These are phyloP conservation scores for Penicillium sp. DNA, from an alignment of 2,329 filamentous ascomycete genomes.

Conservation along the genomic window DNA sequence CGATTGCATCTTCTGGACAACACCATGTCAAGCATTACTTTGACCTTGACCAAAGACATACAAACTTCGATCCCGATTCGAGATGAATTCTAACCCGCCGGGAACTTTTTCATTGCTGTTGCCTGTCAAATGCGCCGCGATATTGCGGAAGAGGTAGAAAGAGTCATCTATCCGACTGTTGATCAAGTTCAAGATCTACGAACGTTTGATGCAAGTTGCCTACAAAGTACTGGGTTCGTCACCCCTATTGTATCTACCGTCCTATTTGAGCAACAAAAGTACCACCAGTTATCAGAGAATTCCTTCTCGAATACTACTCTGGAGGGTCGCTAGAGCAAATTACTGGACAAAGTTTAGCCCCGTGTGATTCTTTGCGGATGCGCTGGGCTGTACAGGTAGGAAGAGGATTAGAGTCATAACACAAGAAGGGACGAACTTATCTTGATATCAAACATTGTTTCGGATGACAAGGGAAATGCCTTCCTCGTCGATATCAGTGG, in stretches of 20 bases:
- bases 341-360: background rate
- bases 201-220: conserved; percentile 3
- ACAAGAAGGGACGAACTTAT: too few relatives aligned
- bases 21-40: conserved; percentile 12
- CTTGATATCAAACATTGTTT: conserved; percentile 23
- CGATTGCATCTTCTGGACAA: conserved; percentile 15
- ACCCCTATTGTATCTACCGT: conserved; percentile 3
- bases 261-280: conserved; percentile 2
- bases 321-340: conserved; percentile 15
- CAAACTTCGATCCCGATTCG: background rate
- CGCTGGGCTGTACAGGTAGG: too few relatives aligned
- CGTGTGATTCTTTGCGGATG: background rate
- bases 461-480: conserved; percentile 16
- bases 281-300: conserved; percentile 13
- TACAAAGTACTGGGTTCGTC: background rate
- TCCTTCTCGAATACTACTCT: conserved; percentile 20
- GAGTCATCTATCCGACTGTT: conserved; percentile 6
- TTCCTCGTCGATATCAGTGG: conserved; percentile 23
- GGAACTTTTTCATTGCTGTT: conserved; percentile 1
- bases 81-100: background rate
- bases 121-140: conserved; percentile 1
- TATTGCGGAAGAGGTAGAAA: conserved; percentile 2
- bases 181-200: background rate
- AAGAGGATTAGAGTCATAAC: too few relatives aligned
- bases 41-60: conserved; percentile 8